Base-by-base conservation (phyloP, 2,329 filamentous ascomycete species). In the Balansia obtecta region DNA sequence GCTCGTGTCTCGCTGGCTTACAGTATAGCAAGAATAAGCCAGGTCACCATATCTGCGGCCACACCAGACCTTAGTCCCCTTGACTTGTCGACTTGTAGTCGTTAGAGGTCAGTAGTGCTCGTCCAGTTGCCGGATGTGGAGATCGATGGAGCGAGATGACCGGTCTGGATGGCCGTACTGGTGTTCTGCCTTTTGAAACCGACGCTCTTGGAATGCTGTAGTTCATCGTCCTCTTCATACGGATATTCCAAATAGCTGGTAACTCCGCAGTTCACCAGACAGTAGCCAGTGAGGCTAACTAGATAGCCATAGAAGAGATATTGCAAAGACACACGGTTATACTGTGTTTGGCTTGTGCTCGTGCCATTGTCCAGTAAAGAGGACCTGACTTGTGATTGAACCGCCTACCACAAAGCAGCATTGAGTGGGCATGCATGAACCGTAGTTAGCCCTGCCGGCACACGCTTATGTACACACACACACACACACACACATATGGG, bases 321-420 rank as follows among this genome's bases (percentile, higher is more conserved):
- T 30, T 37, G 30, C 16, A n/a, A 16, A 30, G 9, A 11, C 11
- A 46, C 16, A 2, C 12, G 32, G 27, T 32, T 32, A 34, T 46
- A 33, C 12, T 22, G 37, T n/a, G 30, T 16, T 37, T 20, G 15
- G 38, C 15, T 18, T 44, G 30, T 33, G 41, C 18, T 43, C 45
- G 38, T 47, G 45, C 52, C 45, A 54, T 54, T 55, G 50, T 45
- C 50, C 49, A 54, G 50, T 54, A 37, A 37, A 50, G 46, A 40
- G n/a, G 43, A 30, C 20, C 13, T 16, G 37, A 34, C 30, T 32
- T 22, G n/a, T 37, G 13, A 27, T 15, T 42, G 40, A 18, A 41
- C 38, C 39, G 27, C 34, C 27, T 16, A 43, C 47, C 16, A 43
- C 18, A 33, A 34, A 40, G 32, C 38, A 50, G 12, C 41, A 33